Evolutionary conservation across 1,284 basidiomycete species (phyloP).

Genomic region (Ceratobasidium sp.): DNA sequence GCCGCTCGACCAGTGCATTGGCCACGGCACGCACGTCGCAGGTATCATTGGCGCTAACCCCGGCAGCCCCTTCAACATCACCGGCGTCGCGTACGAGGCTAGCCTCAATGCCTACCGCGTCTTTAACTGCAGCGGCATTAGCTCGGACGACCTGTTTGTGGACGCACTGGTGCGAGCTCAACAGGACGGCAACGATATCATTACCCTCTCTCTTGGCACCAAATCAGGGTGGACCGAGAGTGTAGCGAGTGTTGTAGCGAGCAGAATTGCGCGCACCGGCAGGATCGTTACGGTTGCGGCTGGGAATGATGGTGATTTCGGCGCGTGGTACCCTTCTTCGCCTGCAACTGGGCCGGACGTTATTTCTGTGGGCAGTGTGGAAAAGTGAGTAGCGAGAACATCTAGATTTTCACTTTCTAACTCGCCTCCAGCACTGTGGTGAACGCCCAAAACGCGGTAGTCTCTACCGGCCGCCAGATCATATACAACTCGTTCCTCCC

Average conservation of each 20-base stretch:
- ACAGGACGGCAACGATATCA: constrained; percentile 58
- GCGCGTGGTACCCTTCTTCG: constrained; percentile 46
- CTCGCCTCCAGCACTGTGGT: constrained; percentile 8
- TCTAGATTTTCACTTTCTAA: neutral
- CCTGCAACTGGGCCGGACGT: constrained; percentile 48
- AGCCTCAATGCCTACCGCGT: constrained; percentile 42
- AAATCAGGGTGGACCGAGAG: constrained; percentile 57
- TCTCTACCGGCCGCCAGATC: constrained; percentile 40
- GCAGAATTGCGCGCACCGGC: constrained; percentile 55
- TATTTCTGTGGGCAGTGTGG: constrained; percentile 49
- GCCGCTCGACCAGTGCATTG: constrained; percentile 57
- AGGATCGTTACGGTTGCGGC: constrained; percentile 53
- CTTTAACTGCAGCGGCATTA: constrained; percentile 41
- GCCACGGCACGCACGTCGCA: constrained; percentile 57
- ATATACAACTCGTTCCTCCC: constrained; percentile 50
- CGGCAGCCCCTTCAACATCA: constrained; percentile 53
- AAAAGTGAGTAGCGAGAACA: constrained; percentile 42
- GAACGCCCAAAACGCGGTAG: constrained; percentile 38
- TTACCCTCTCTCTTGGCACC: constrained; percentile 59
- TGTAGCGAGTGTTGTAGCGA: constrained; percentile 56
- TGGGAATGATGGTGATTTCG: constrained; percentile 49
- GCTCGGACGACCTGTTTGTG: constrained; percentile 45
- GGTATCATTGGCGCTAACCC: constrained; percentile 58
- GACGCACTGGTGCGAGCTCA: constrained; percentile 51
- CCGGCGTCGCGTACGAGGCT: constrained; percentile 44